Evolutionary conservation across 768 basidiomycete species (phyloP).

Genomic region (Lactifluus rugatus): DNA sequence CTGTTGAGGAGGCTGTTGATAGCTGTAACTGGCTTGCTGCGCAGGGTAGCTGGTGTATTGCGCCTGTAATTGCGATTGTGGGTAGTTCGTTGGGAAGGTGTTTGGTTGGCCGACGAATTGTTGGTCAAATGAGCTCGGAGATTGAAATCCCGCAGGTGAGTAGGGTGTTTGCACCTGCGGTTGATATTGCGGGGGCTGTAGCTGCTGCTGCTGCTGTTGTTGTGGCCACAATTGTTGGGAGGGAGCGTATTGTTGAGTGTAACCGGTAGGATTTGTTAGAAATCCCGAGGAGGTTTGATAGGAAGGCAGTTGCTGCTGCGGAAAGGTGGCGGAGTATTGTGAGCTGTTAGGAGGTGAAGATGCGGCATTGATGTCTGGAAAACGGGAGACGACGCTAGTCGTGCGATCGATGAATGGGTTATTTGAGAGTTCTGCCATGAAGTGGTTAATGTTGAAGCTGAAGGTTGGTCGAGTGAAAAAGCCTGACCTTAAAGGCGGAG

Average conservation of each 20-base stretch:
- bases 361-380: slow-evolving; percentile 47
- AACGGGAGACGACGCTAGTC: slow-evolving; percentile 35
- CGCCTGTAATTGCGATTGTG: slow-evolving; percentile 23
- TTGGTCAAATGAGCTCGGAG: slow-evolving; percentile 8
- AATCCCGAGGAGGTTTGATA: not conserved
- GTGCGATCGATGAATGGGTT: slow-evolving; percentile 62
- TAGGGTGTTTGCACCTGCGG: slow-evolving; percentile 16
- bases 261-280: slow-evolving; percentile 18
- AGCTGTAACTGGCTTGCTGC: slow-evolving; percentile 15
- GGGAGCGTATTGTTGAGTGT: slow-evolving; percentile 13
- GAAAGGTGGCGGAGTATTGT: slow-evolving; percentile 32
- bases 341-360: slow-evolving; percentile 16
- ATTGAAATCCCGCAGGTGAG: slow-evolving; percentile 9
- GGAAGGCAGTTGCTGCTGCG: slow-evolving; percentile 26
- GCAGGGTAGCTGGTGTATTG: slow-evolving; percentile 23
- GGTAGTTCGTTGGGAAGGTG: slow-evolving; percentile 17
- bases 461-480: too few species aligned
- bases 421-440: slow-evolving; percentile 36
- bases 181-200: slow-evolving; percentile 14
- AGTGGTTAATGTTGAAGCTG: too few species aligned
- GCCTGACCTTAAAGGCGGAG: too few species aligned
- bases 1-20: slow-evolving; percentile 20
- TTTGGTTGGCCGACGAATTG: slow-evolving; percentile 15
- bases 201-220: slow-evolving; percentile 13
- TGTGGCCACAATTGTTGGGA: slow-evolving; percentile 6